These are phyloP conservation scores for Fusarium zealandicum DNA, from an alignment of 2,329 filamentous ascomycete genomes.

Conservation along the genomic window DNA sequence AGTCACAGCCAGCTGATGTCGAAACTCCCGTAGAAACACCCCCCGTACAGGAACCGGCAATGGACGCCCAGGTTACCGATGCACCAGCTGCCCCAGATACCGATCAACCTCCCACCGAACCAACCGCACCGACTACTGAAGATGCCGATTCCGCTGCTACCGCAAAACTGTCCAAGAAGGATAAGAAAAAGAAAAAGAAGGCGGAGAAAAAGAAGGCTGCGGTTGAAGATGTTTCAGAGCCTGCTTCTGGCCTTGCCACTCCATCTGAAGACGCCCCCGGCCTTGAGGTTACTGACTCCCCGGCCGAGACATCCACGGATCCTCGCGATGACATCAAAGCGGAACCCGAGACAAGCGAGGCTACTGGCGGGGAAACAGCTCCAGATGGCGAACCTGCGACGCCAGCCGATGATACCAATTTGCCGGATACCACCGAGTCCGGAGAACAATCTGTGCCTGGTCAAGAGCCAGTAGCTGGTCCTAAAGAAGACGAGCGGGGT, in stretches of 20 bases:
- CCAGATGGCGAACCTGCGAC: slow-evolving; percentile 15
- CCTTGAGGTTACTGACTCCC: slow-evolving; percentile 15
- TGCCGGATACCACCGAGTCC: slow-evolving; percentile 27
- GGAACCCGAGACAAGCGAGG: slow-evolving; percentile 28
- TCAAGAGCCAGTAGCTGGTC: slow-evolving; percentile 38
- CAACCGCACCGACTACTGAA: slow-evolving; percentile 19
- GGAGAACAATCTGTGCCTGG: slow-evolving; percentile 32
- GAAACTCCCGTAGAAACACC: slow-evolving; percentile 33
- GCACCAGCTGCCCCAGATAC: slow-evolving; percentile 11
- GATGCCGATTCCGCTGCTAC: slow-evolving; percentile 32
- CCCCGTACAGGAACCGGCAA: slow-evolving; percentile 28
- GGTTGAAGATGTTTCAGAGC: slow-evolving; percentile 30
- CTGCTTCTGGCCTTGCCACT: slow-evolving; percentile 24
- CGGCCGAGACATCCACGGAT: slow-evolving; percentile 15
- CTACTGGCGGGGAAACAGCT: slow-evolving; percentile 1
- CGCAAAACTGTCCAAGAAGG: slow-evolving; percentile 46
- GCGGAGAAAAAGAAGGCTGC: slow-evolving; percentile 43
- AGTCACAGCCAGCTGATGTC: slow-evolving; percentile 39
- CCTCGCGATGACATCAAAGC: slow-evolving; percentile 21
- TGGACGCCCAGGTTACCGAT: slow-evolving; percentile 21
- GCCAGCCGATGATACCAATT: slow-evolving; percentile 20
- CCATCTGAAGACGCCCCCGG: slow-evolving; percentile 23
- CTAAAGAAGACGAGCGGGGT: slow-evolving; percentile 44
- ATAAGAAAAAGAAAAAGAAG: slow-evolving; percentile 44
- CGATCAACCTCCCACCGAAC: slow-evolving; percentile 25